phyloP scores from a whole-genome alignment of 106 monocot genomes.

The Acorus gramineus region DNA sequence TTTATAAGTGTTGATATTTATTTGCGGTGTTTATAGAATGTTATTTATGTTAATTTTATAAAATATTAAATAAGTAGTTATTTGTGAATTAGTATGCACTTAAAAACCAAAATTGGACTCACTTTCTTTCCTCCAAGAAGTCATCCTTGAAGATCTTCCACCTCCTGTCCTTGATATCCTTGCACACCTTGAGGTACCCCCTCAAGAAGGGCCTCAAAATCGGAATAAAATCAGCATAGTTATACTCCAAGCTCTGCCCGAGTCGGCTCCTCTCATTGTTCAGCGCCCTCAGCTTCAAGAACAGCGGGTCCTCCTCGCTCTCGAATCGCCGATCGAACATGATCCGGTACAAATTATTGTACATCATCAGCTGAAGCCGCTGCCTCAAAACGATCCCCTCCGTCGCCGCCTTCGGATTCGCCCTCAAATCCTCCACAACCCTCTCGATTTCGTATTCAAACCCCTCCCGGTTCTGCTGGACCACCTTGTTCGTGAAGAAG shows the following conservation, averaged over 20 bases:
- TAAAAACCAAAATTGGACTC: slow-evolving; percentile 3
- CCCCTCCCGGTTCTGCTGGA: slow-evolving; percentile 42
- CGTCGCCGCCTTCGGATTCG: slow-evolving; percentile 31
- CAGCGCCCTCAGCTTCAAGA: slow-evolving; percentile 40
- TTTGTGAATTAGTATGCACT: too few relatives aligned
- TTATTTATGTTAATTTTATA: too few relatives aligned
- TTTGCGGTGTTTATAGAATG: too few relatives aligned
- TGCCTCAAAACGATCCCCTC: slow-evolving; percentile 45
- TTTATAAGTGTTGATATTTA: too few relatives aligned
- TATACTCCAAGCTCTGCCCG: slow-evolving; percentile 78
- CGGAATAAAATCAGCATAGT: slow-evolving; percentile 68
- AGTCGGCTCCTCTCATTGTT: slow-evolving; percentile 62
- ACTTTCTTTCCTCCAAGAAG: slow-evolving; percentile 68
- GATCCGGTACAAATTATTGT: slow-evolving; percentile 80
- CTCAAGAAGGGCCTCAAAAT: slow-evolving; percentile 44
- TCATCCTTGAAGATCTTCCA: slow-evolving; percentile 56
- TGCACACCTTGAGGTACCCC: slow-evolving; percentile 53
- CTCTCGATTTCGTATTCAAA: slow-evolving; percentile 55
- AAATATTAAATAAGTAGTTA: too few relatives aligned
- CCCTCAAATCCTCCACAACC: slow-evolving; percentile 55
- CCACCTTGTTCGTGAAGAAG: slow-evolving; percentile 89
- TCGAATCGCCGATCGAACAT: slow-evolving; percentile 67
- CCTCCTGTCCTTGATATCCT: slow-evolving; percentile 44
- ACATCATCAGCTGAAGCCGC: slow-evolving; percentile 71
- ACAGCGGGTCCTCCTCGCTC: slow-evolving; percentile 48